Base-by-base conservation (phyloP, 2,329 filamentous ascomycete genomes). In the Fusarium papillatum region DNA sequence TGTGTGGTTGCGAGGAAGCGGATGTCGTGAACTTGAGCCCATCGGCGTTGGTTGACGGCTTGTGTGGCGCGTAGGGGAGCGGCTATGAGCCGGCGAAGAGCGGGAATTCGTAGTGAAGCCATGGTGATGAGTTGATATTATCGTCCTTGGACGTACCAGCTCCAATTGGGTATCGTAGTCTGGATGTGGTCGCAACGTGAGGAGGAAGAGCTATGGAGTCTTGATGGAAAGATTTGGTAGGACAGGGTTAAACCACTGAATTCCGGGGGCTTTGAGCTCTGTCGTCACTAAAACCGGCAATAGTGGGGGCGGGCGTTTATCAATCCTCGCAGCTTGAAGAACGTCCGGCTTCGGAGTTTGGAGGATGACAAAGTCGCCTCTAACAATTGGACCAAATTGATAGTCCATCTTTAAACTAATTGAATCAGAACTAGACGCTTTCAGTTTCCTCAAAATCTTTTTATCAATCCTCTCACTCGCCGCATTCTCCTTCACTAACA, bases 1-100 rank as follows among this genome's bases (percentile, higher is more conserved):
- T 91, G 91, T 73, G 95, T 94, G 19, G 95, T 97, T 72, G 94
- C 94, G 57, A 98, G 90, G 88, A 96, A 98, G 76, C 96, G 95
- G 60, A 98, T 93, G 84, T 98, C 95, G 84, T 97, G 95, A 36
- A 98, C 95, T 80, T 95, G 95, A 3, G 96, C 96, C 94, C 95
- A 97, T 82, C 96, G 92, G 68, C 93, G 91, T 84, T 98, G 96
- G 77, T 86, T 82, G 68, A 82, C 76, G 66, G 80, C 80, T 73
- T 81, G 82, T 34, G 82, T 77, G 14, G 80, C 73, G 65, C 82
- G 83, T 55, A 82, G 64, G 16, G 82, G 81, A 69, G 79, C 79
- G 76, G 78, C 78, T 68, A 82, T 75, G 38, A 90, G 78, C 70
- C 88, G 85, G 46, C 90, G 89, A 46, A 92, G 83, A 29, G 85